Evolutionary conservation across 2,329 filamentous ascomycete species (phyloP), one percentile per base, ranked within the genome.

Genomic region (Colletotrichum scovillei): DNA sequence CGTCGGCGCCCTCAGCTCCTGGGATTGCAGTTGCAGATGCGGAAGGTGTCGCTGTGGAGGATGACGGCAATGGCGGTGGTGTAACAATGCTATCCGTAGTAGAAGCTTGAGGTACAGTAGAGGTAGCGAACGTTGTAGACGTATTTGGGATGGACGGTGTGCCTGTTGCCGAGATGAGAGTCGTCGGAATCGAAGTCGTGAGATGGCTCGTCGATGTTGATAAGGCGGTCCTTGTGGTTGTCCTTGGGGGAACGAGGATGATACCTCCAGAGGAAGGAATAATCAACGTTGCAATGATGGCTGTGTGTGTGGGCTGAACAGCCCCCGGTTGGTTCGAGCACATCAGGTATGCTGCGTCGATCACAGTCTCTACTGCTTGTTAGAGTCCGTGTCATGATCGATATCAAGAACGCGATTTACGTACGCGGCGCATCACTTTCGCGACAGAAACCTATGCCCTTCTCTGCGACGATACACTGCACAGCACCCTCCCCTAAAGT

Each of bases 401-500:
- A 30, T 11, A 5, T 32, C 12, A 30, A 35, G 1, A 16, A 1
- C 14, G n/a, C 19, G 16, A 14, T n/a, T 4, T 35, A 79, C 76
- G 85, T 78, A 81, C 86, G 81, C 42, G 79, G 76, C 11, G 80
- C 79, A 63, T 89, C 86, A 12, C 81, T 77, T 3, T 84, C 82
- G 5, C 83, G 80, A 80, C 93, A 95, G 16, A 81, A 82, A 2
- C 87, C 87, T 57, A 86, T 77, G 46, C 81, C 81, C 69, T 79
- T 82, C 78, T 89, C 87, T 8, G 89, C 89, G 9, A 88, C 84
- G 42, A 93, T 87, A 80, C 93, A 95, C 78, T 92, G 89, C 74
- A 94, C 82, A 5, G 90, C 92, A 12, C 88, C 92, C 82, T 95
- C 93, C n/a, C 92, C 92, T 60, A 94, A 78, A 1, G 93, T 94